Conservation (phyloP, 2,329 filamentous ascomycete genomes). For the Emydomyces testavorans region DNA sequence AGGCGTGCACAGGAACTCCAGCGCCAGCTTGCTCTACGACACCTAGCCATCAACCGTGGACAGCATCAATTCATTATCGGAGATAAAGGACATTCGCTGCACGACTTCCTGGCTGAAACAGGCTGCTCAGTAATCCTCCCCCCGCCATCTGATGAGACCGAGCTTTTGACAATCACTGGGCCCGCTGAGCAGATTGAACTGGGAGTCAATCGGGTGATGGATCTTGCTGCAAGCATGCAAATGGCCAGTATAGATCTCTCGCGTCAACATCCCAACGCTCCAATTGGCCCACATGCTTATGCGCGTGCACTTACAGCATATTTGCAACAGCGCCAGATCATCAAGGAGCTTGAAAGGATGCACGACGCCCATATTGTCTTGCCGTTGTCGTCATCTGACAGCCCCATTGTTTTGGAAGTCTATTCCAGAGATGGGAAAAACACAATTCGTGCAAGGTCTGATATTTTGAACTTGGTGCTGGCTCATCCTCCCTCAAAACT, state of each 20-base stretch:
- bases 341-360: constrained; percentile 66
- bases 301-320: constrained; percentile 82
- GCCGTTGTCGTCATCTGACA: constrained; percentile 52
- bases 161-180: constrained; percentile 75
- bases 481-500: constrained; percentile 38
- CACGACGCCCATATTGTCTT: constrained; percentile 84
- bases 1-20: constrained; percentile 64
- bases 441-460: constrained; percentile 39
- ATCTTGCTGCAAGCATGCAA: constrained; percentile 77
- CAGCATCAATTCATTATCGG: constrained; percentile 94
- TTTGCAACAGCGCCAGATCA: constrained; percentile 66
- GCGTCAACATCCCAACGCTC: constrained; percentile 62
- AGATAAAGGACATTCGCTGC: constrained; percentile 62
- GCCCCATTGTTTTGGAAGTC: constrained; percentile 71
- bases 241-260: constrained; percentile 73
- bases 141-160: constrained; percentile 33
- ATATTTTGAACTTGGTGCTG: constrained; percentile 40
- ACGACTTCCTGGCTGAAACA: constrained; percentile 60
- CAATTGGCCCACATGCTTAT: constrained; percentile 61
- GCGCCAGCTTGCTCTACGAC: constrained; percentile 62
- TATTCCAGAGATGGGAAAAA: constrained; percentile 82
- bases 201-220: constrained; percentile 73
- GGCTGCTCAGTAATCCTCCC: constrained; percentile 14
- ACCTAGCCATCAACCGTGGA: constrained; percentile 70
- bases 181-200: constrained; percentile 59